Conservation (phyloP, 768 basidiomycete species). For the Podaxis carcinomalis region DNA sequence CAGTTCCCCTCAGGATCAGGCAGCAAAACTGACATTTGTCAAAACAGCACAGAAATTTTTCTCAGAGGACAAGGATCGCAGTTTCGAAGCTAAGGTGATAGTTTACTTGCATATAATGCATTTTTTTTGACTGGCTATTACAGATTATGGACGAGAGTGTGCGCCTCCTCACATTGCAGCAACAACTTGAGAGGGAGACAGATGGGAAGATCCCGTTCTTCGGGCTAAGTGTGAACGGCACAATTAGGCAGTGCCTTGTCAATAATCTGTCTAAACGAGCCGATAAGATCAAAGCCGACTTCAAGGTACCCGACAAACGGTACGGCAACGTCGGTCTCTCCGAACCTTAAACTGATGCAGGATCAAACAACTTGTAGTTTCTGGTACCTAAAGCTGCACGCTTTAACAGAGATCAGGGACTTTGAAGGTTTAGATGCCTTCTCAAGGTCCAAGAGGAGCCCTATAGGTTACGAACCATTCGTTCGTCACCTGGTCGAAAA, state of each 20-base stretch:
- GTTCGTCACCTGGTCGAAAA: slow-evolving; percentile 74
- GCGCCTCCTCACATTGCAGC: slow-evolving; percentile 75
- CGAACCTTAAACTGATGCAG: neutral
- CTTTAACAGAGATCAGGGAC: slow-evolving; percentile 72
- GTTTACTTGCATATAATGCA: neutral
- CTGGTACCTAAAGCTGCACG: slow-evolving; percentile 90
- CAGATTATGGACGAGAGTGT: slow-evolving; percentile 91
- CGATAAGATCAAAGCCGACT: slow-evolving; percentile 84
- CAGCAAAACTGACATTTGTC: slow-evolving; percentile 65
- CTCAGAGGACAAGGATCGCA: slow-evolving; percentile 87
- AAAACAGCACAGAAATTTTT: slow-evolving; percentile 90
- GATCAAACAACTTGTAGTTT: slow-evolving; percentile 47
- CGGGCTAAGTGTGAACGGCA: slow-evolving; percentile 83
- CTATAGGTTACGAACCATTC: slow-evolving; percentile 94
- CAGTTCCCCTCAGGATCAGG: slow-evolving; percentile 52
- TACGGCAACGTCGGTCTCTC: slow-evolving; percentile 26
- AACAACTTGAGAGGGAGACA: slow-evolving; percentile 82
- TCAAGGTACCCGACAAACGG: slow-evolving; percentile 95
- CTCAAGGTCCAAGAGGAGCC: slow-evolving; percentile 82
- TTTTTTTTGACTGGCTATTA: neutral
- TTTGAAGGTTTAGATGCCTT: slow-evolving; percentile 87
- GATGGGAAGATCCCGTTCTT: slow-evolving; percentile 78
- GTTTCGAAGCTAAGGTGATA: slow-evolving; percentile 84
- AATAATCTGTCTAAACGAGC: slow-evolving; percentile 84
- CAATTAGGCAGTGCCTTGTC: slow-evolving; percentile 71